phyloP scores from a whole-genome alignment of 2,329 filamentous ascomycete genomes.

The Hymenoscyphus scutula region DNA sequence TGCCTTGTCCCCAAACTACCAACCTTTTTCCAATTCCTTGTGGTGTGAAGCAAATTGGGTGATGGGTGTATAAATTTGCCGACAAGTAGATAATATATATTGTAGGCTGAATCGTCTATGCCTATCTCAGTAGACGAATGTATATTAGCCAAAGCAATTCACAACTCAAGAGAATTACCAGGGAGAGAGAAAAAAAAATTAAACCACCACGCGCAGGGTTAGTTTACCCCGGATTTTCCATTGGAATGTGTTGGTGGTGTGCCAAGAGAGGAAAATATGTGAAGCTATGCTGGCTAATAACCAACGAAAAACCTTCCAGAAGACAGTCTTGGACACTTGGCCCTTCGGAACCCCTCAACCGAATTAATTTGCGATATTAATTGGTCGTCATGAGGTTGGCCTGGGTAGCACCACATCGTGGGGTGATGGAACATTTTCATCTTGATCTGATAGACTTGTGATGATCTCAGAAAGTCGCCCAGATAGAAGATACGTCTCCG shows the following conservation, averaged over 20 bases:
- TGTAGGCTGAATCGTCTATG: neutral
- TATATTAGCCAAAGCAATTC: neutral
- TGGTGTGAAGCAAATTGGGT: neutral
- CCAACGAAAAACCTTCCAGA: neutral
- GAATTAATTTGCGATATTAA: neutral
- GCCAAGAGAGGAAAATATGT: neutral
- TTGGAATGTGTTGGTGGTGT: neutral
- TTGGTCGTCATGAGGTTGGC: neutral
- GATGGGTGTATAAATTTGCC: neutral
- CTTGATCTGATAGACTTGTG: neutral
- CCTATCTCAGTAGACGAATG: neutral
- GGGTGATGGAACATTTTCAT: neutral
- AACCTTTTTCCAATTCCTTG: neutral
- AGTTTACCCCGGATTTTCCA: constrained; percentile 6
- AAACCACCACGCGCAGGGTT: neutral
- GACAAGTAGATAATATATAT: neutral
- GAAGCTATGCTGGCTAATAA: neutral
- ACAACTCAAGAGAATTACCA: neutral
- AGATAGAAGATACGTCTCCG: neutral
- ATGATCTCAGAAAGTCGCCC: neutral
- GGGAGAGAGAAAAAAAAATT: too few relatives aligned
- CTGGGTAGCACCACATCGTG: neutral
- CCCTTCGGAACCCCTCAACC: neutral
- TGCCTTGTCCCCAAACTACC: neutral
- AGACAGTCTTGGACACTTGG: neutral